Evolutionary conservation across 768 basidiomycete genomes (phyloP).

Genomic region (Amanita inopinata): DNA sequence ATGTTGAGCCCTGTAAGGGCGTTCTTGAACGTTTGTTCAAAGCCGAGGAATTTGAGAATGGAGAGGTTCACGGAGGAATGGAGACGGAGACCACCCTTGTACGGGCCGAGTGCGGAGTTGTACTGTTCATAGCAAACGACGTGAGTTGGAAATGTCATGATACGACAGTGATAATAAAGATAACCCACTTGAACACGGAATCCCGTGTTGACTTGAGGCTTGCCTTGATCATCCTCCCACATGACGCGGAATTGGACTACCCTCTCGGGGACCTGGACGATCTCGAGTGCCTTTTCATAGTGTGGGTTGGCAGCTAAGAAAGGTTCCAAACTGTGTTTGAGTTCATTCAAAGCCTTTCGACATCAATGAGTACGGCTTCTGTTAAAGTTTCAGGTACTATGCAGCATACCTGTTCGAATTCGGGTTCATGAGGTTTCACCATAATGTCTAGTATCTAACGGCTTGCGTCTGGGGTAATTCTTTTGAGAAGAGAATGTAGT

Average conservation of each 20-base stretch:
- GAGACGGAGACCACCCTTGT: conserved; percentile 71
- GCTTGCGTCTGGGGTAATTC: too few relatives aligned
- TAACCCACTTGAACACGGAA: conserved; percentile 58
- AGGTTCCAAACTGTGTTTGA: conserved; percentile 48
- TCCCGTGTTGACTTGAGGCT: conserved; percentile 59
- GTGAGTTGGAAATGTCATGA: conserved; percentile 1
- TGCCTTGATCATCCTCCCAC: conserved; percentile 66
- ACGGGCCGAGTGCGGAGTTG: conserved; percentile 71
- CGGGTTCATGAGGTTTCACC: conserved; percentile 48
- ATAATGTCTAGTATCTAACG: too few relatives aligned
- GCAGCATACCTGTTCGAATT: too few relatives aligned
- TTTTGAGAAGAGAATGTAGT: too few relatives aligned
- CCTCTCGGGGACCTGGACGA: conserved; percentile 49
- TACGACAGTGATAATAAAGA: neutral
- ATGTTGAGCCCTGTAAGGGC: conserved; percentile 68
- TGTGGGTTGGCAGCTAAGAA: conserved; percentile 60
- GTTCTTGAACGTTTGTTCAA: conserved; percentile 78
- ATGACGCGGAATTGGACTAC: conserved; percentile 62
- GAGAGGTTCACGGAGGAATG: conserved; percentile 75
- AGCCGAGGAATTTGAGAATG: conserved; percentile 78
- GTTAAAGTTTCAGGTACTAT: too few relatives aligned
- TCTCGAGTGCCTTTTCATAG: conserved; percentile 58
- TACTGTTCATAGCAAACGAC: too few relatives aligned
- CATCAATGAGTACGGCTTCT: too few relatives aligned
- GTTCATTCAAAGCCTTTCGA: conserved; percentile 63